Conservation (phyloP, 2,329 filamentous ascomycete genomes). For the Alternaria sp. region DNA sequence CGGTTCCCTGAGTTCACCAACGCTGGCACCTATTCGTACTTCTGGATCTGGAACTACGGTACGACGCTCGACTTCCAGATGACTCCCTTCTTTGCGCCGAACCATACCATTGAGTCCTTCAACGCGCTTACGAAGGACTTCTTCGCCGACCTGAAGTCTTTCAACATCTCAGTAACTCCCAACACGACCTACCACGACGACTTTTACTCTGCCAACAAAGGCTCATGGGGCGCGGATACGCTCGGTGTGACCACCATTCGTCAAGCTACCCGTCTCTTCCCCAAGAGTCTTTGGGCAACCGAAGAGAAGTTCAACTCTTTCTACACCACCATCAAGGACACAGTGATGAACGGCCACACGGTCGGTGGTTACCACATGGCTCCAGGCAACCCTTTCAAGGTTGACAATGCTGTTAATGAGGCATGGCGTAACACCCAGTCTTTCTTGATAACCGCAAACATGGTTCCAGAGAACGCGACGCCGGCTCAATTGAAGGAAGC, state of each 20-base stretch:
- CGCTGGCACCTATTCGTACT: conserved; percentile 26
- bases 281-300: conserved; percentile 23
- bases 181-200: conserved; percentile 18
- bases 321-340: conserved; percentile 14
- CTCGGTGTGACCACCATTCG: conserved; percentile 37
- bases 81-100: conserved; percentile 22
- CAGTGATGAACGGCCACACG: conserved; percentile 22
- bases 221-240: conserved; percentile 29
- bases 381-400: conserved; percentile 18
- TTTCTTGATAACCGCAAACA: conserved; percentile 30
- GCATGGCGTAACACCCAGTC: conserved; percentile 31
- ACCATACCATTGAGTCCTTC: conserved; percentile 19
- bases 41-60: conserved; percentile 20
- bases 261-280: conserved; percentile 22
- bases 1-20: conserved; percentile 20
- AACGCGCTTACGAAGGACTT: conserved; percentile 15
- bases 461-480: conserved; percentile 19
- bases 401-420: conserved; percentile 35
- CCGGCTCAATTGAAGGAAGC: conserved; percentile 14
- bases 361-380: conserved; percentile 31
- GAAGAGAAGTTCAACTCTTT: conserved; percentile 19
- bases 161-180: conserved; percentile 22
- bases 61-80: conserved; percentile 19
- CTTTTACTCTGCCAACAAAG: conserved; percentile 26
- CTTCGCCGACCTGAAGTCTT: conserved; percentile 11